Conservation (phyloP, 1,284 basidiomycete species). For the Leccinum holopus region DNA sequence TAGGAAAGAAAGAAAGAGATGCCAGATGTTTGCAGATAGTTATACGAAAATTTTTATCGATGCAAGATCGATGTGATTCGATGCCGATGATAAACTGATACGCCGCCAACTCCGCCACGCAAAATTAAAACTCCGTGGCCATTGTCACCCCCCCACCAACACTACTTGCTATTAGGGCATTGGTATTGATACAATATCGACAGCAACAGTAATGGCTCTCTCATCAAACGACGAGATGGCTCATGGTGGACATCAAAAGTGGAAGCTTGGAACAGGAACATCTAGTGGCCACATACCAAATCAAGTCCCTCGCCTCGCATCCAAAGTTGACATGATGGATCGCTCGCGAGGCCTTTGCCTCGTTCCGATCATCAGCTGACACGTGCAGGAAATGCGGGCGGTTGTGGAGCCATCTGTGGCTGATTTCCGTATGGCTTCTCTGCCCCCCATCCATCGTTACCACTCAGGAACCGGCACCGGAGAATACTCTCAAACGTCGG, state of each 20-base stretch:
- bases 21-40: slow-evolving; percentile 53
- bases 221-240: background rate
- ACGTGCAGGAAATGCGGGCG: slow-evolving; percentile 34
- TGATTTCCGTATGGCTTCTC: slow-evolving; percentile 33
- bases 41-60: slow-evolving; percentile 64
- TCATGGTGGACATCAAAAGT: slow-evolving; percentile 12
- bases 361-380: slow-evolving; percentile 23
- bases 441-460: slow-evolving; percentile 62
- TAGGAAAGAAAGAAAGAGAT: slow-evolving; percentile 45
- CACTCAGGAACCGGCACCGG: slow-evolving; percentile 74
- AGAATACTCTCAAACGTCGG: slow-evolving; percentile 84
- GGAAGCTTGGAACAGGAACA: slow-evolving; percentile 4
- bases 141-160: background rate
- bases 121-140: slow-evolving; percentile 22
- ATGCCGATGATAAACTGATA: slow-evolving; percentile 42
- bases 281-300: slow-evolving; percentile 15
- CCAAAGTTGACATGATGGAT: slow-evolving; percentile 21
- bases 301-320: slow-evolving; percentile 1
- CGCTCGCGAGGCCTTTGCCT: slow-evolving; percentile 27
- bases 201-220: slow-evolving; percentile 11
- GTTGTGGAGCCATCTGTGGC: slow-evolving; percentile 26
- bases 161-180: background rate
- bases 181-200: slow-evolving; percentile 16
- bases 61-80: slow-evolving; percentile 52
- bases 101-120: slow-evolving; percentile 32